phyloP scores from a whole-genome alignment of 2,329 filamentous ascomycete species.

The Boeremia lycopersici region DNA sequence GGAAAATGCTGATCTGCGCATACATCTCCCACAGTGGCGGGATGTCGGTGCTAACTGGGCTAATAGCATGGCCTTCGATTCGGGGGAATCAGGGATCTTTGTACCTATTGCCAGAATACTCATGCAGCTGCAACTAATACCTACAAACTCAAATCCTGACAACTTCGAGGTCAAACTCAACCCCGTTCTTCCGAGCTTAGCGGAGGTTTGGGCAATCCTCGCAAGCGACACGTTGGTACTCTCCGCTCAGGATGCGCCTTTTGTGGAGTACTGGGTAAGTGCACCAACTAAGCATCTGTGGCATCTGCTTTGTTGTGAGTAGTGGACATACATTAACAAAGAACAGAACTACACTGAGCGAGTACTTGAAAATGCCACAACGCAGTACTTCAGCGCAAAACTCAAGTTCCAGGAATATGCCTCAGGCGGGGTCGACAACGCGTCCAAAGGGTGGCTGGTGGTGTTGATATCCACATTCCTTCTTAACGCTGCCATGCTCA shows the following conservation, averaged over 20 bases:
- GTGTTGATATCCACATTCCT: constrained; percentile 69
- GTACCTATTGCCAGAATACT: constrained; percentile 53
- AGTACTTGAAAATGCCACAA: too few relatives aligned
- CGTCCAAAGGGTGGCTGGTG: constrained; percentile 71
- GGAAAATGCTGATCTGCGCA: constrained; percentile 62
- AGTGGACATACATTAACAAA: too few relatives aligned
- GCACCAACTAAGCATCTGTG: too few relatives aligned
- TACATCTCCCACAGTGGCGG: constrained; percentile 48
- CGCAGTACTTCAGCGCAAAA: too few relatives aligned
- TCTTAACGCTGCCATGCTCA: too few relatives aligned
- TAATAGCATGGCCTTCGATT: constrained; percentile 50
- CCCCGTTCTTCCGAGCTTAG: constrained; percentile 65
- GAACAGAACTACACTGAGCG: too few relatives aligned
- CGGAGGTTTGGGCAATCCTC: constrained; percentile 74
- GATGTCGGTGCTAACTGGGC: constrained; percentile 52
- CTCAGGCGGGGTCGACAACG: constrained; percentile 64
- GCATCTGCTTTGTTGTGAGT: too few relatives aligned
- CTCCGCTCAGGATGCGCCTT: constrained; percentile 64
- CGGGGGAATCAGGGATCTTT: constrained; percentile 50
- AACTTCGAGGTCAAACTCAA: constrained; percentile 50
- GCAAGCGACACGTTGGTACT: constrained; percentile 69
- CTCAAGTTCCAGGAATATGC: constrained; percentile 70
- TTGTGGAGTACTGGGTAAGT: constrained; percentile 58
- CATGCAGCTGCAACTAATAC: constrained; percentile 50
- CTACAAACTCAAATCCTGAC: constrained; percentile 15